Percentiles rank a stretch among this genome's conserved stretches.
phyloP scores from a whole-genome alignment of 192 early-diverging fungal species.

The Cetraspora pellucida region DNA sequence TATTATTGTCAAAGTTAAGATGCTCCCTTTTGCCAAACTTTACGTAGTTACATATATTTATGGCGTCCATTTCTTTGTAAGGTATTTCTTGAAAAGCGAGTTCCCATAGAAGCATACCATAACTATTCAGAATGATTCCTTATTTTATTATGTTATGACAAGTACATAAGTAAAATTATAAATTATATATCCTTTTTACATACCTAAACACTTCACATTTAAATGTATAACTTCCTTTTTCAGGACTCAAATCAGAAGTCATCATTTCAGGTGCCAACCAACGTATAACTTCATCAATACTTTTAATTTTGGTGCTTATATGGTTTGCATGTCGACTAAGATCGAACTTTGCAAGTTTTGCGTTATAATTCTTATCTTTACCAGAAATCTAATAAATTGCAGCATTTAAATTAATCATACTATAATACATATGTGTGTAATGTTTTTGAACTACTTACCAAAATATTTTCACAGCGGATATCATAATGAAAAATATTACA shows the following conservation, averaged over 20 bases:
- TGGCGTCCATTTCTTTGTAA: background rate
- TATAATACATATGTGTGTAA: background rate
- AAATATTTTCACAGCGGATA: conserved; percentile 22
- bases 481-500: conserved; percentile 27
- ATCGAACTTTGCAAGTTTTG: conserved; percentile 29
- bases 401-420: background rate
- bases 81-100: conserved; percentile 14
- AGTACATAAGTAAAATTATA: background rate
- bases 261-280: conserved; percentile 32
- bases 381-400: background rate
- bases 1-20: background rate
- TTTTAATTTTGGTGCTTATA: background rate
- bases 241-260: background rate
- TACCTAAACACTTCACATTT: conserved; percentile 36
- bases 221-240: conserved; percentile 1
- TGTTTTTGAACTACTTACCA: background rate
- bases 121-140: background rate
- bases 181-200: background rate
- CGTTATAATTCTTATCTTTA: background rate
- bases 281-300: conserved; percentile 6
- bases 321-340: background rate
- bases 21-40: background rate
- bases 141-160: background rate
- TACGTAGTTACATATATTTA: background rate
- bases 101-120: conserved; percentile 19